Evolutionary conservation across 768 basidiomycete species (phyloP), one percentile per base, ranked within the genome.

Genomic region (Naematelia encephala): DNA sequence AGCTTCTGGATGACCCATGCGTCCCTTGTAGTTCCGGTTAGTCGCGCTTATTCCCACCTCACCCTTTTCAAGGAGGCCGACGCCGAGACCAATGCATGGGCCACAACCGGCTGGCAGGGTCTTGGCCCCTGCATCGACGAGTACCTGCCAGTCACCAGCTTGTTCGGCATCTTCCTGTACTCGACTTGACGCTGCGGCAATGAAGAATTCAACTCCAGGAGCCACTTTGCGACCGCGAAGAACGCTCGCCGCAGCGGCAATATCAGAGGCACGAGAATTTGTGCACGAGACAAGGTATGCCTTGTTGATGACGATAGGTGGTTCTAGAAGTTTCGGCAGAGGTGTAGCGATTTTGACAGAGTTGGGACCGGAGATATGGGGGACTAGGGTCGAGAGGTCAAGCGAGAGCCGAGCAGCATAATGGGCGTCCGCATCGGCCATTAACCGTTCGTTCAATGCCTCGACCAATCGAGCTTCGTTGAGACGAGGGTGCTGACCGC

Each of bases 211-310:
- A 43, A 99, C 93, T 14, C 89, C 89, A 0, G 85, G 83, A 0
- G 91, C 89, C 53, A 99, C 84, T 66, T 78, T 78, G 67, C 84
- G 83, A 13, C 89, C 90, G 56, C 84, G 82, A 72, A 99, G 81
- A 26, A 97, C 92, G n/a, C 83, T 83, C 0, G 96, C 96, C 0
- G 96, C 94, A 0, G 89, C 88, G 4, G 90, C 85, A 57, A 99
- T 87, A 66, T 99, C 96, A 0, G 93, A 96, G 2, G 88, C 89
- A 42, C 96, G 88, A 1, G 94, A 91, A 78, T 99, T 99, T 57
- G 96, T 98, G 77, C 96, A 99, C 66, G 89, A 91, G 59, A 99
- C 90, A 57, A 99, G 89, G 78, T 99, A 99, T 0, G 96, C 96
- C 78, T 99, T 99, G 68, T 99, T 84, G 73, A 99, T 96, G 25